phyloP scores from a whole-genome alignment of 2,329 filamentous ascomycete species.

The Penicillium sp. region DNA sequence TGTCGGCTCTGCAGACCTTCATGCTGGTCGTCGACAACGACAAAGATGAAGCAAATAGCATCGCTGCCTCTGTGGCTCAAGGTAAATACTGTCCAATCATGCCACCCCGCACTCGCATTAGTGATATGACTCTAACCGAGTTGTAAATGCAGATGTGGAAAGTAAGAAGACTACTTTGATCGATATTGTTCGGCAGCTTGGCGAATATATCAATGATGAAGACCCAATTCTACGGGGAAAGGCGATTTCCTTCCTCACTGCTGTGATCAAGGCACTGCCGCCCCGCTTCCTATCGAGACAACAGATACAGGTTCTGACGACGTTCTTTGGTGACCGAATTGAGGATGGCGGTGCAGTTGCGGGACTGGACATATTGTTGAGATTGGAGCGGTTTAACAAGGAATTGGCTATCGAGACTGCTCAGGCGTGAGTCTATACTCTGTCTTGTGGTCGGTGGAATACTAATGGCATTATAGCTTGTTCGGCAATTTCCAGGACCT shows the following conservation, averaged over 20 bases:
- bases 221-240: conserved; percentile 61
- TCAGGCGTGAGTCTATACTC: conserved; percentile 42
- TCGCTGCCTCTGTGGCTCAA: conserved; percentile 46
- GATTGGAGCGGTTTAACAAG: conserved; percentile 59
- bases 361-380: conserved; percentile 59
- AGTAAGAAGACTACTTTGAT: conserved; percentile 61
- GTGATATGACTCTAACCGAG: conserved; percentile 13
- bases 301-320: conserved; percentile 61
- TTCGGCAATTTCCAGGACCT: conserved; percentile 57
- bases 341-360: conserved; percentile 62
- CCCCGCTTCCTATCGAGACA: conserved; percentile 59
- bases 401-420: conserved; percentile 55
- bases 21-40: conserved; percentile 49
- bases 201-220: conserved; percentile 67
- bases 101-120: conserved; percentile 6
- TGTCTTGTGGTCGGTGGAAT: conserved; percentile 27
- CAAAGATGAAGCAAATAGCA: conserved; percentile 46
- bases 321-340: conserved; percentile 65
- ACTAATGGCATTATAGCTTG: conserved; percentile 38
- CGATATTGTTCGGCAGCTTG: conserved; percentile 62
- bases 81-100: conserved; percentile 32
- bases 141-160: conserved; percentile 52
- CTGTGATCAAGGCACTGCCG: conserved; percentile 49
- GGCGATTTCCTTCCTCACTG: conserved; percentile 49
- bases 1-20: conserved; percentile 51